Conservation (phyloP, 306 rosid species). For the Quercus parvula region DNA sequence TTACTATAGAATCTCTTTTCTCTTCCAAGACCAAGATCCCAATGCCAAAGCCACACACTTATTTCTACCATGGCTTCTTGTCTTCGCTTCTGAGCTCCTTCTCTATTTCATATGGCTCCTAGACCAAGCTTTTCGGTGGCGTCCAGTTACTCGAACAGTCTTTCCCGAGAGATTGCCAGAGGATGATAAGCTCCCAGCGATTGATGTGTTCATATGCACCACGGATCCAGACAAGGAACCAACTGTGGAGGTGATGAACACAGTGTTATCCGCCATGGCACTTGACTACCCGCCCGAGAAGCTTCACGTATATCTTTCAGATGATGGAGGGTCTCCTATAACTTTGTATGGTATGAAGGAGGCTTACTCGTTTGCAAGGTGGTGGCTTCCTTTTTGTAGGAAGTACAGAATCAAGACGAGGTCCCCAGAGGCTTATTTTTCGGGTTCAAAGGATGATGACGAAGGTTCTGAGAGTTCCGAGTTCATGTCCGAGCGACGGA, state of each 20-base stretch:
- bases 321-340: constrained; percentile 57
- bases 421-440: constrained; percentile 65
- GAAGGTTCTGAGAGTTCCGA: constrained; percentile 19
- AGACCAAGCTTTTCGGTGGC: constrained; percentile 51
- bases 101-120: constrained; percentile 67
- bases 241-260: constrained; percentile 62
- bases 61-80: constrained; percentile 44
- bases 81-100: constrained; percentile 53
- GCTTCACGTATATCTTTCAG: constrained; percentile 71
- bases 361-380: constrained; percentile 50
- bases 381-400: constrained; percentile 68
- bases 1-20: constrained; percentile 43
- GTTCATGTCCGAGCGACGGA: constrained; percentile 30
- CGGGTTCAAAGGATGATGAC: constrained; percentile 20
- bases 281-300: constrained; percentile 65
- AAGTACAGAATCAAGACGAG: constrained; percentile 36
- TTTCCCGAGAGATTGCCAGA: constrained; percentile 57
- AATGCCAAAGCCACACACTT: constrained; percentile 11
- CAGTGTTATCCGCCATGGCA: constrained; percentile 69
- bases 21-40: constrained; percentile 34
- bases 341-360: constrained; percentile 46
- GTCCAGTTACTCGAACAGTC: constrained; percentile 44
- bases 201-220: constrained; percentile 74
- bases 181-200: constrained; percentile 46
- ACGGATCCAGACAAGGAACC: constrained; percentile 73